phyloP scores from a whole-genome alignment of 345 rosid genomes.

The Mallotus nudiflorus region DNA sequence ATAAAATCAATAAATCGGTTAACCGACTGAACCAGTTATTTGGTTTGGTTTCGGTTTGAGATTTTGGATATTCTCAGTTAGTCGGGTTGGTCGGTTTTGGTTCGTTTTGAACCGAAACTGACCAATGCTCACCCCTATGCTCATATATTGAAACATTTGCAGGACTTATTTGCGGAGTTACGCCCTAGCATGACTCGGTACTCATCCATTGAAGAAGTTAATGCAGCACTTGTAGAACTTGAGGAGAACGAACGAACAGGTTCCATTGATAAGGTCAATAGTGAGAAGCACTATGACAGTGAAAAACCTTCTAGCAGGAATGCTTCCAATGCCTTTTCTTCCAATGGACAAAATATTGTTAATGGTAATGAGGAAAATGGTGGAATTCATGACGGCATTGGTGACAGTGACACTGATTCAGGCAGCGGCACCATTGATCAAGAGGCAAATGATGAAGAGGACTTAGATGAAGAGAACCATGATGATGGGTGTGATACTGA shows the following conservation, averaged over 20 bases:
- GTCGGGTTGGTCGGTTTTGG: too few species aligned
- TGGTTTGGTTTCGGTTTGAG: too few species aligned
- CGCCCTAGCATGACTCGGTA: conserved; percentile 86
- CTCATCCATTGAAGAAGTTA: conserved; percentile 74
- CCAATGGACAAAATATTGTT: conserved; percentile 44
- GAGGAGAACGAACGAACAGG: conserved; percentile 74
- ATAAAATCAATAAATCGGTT: too few species aligned
- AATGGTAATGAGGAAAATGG: conserved; percentile 73
- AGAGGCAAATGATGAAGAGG: conserved; percentile 72
- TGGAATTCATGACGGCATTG: conserved; percentile 54
- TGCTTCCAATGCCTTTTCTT: conserved; percentile 42
- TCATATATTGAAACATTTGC: conserved; percentile 33
- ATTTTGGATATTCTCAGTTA: too few species aligned
- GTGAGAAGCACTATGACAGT: conserved; percentile 60
- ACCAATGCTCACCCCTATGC: too few species aligned
- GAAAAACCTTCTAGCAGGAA: conserved; percentile 56
- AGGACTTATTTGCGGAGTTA: conserved; percentile 92
- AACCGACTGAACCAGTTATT: too few species aligned
- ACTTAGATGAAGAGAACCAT: conserved; percentile 75
- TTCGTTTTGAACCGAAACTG: too few species aligned
- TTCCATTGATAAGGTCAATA: conserved; percentile 54
- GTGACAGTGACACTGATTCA: conserved; percentile 78
- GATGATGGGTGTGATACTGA: conserved; percentile 65
- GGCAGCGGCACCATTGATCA: conserved; percentile 73
- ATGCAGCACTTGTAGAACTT: conserved; percentile 69